Percentiles rank a stretch among this genome's conserved stretches.
Conservation (phyloP, 2,329 filamentous ascomycete genomes). For the Beauveria scarabaeidicola region DNA sequence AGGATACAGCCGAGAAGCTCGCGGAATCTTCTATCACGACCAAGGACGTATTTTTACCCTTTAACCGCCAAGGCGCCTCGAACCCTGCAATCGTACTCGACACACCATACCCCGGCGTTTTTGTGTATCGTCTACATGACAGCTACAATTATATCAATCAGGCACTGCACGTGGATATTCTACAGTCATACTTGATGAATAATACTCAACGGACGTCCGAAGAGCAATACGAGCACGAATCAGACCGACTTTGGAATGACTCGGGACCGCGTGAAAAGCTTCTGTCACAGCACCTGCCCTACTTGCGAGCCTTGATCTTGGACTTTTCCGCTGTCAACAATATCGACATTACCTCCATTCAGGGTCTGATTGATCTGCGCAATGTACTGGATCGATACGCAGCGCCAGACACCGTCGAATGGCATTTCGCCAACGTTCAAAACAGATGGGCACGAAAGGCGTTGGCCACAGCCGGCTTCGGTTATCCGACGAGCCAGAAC, state of each 20-base stretch:
- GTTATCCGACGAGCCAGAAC: constrained; percentile 30
- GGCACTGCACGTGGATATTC: constrained; percentile 35
- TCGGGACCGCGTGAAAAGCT: constrained; percentile 28
- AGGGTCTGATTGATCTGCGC: constrained; percentile 47
- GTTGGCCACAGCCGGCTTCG: constrained; percentile 48
- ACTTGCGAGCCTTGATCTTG: constrained; percentile 45
- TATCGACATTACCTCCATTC: constrained; percentile 49
- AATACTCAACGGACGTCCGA: constrained; percentile 32
- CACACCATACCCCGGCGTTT: constrained; percentile 39
- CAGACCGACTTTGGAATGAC: constrained; percentile 49
- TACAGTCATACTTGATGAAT: constrained; percentile 31
- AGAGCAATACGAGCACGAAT: constrained; percentile 26
- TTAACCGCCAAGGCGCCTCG: constrained; percentile 33
- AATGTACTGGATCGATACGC: constrained; percentile 46
- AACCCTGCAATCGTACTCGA: constrained; percentile 36
- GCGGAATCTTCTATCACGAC: not conserved
- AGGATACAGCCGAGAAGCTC: not conserved
- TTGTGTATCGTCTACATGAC: constrained; percentile 44
- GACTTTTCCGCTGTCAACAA: constrained; percentile 50
- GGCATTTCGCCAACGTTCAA: constrained; percentile 45
- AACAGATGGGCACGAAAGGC: constrained; percentile 51
- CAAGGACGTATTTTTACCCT: constrained; percentile 28
- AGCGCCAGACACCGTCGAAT: constrained; percentile 37
- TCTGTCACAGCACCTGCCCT: constrained; percentile 28
- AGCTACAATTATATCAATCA: constrained; percentile 46